phyloP scores from a whole-genome alignment of 805 yeast genomes.

The Maudiozyma barnettii region DNA sequence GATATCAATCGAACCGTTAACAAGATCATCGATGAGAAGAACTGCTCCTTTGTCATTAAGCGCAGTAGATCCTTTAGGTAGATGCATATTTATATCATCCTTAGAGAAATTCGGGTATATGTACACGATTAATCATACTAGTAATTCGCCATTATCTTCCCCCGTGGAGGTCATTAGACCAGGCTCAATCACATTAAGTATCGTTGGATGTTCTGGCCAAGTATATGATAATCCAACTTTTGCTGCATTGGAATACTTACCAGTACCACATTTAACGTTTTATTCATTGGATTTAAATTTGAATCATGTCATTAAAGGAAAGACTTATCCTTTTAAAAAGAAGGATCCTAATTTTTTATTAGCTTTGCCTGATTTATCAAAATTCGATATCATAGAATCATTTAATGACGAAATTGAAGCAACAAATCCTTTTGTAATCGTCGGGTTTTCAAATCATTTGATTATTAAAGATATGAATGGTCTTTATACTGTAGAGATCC shows the following conservation, averaged over 20 bases:
- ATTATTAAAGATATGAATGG: constrained; percentile 40
- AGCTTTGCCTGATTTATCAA: constrained; percentile 48
- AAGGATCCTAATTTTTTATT: constrained; percentile 42
- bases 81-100: constrained; percentile 64
- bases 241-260: constrained; percentile 56
- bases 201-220: constrained; percentile 61
- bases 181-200: constrained; percentile 40
- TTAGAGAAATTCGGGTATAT: constrained; percentile 67
- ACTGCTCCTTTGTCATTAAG: constrained; percentile 66
- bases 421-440: constrained; percentile 32
- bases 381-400: constrained; percentile 14
- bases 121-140: constrained; percentile 42
- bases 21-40: constrained; percentile 67
- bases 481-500: constrained; percentile 32
- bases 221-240: constrained; percentile 70
- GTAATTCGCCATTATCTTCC: constrained; percentile 37
- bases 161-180: constrained; percentile 63
- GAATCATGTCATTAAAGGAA: constrained; percentile 55
- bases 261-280: constrained; percentile 40
- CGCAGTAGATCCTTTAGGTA: constrained; percentile 57
- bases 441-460: constrained; percentile 50
- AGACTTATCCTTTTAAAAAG: constrained; percentile 29
- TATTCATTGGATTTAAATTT: constrained; percentile 84
- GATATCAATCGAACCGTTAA: constrained; percentile 52
- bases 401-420: constrained; percentile 37